Evolutionary conservation across 2,329 filamentous ascomycete species (phyloP).

Genomic region (Amauroascus verrucosus): DNA sequence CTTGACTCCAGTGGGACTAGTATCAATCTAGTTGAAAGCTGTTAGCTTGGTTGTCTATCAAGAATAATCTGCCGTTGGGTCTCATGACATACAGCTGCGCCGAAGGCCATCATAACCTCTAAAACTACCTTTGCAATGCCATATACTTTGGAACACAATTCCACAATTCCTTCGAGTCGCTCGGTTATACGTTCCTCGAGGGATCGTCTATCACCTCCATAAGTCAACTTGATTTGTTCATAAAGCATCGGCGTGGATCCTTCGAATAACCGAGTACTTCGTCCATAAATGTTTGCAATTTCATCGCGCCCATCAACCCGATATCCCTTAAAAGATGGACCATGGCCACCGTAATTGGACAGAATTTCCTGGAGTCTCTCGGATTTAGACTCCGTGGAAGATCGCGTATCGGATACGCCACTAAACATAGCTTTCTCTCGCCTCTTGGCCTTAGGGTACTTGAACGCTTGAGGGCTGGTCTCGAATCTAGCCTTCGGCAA

Average conservation of each 20-base stretch:
- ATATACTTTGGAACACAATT: slow-evolving; percentile 28
- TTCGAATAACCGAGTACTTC: background rate
- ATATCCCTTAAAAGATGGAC: background rate
- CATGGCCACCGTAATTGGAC: background rate
- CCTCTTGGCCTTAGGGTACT: background rate
- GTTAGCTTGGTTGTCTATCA: slow-evolving; percentile 9
- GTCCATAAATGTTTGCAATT: background rate
- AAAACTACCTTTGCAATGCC: slow-evolving; percentile 29
- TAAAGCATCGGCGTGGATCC: background rate
- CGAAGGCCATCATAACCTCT: slow-evolving; percentile 26
- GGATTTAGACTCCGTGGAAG: background rate
- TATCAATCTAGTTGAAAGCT: slow-evolving; percentile 24
- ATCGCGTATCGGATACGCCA: background rate
- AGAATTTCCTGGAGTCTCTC: background rate
- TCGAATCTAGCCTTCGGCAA: background rate
- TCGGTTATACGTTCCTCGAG: slow-evolving; percentile 14
- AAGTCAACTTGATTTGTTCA: background rate
- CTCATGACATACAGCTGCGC: slow-evolving; percentile 24
- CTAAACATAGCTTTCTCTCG: background rate
- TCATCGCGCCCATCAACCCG: background rate
- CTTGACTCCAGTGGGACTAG: slow-evolving; percentile 22
- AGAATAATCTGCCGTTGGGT: background rate
- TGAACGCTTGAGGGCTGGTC: background rate
- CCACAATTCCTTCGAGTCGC: slow-evolving; percentile 24
- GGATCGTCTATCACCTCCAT: slow-evolving; percentile 1